Percentiles rank a stretch among this genome's conserved stretches.
Evolutionary conservation across 2,329 filamentous ascomycete species (phyloP).

Genomic region (Xylariaceae sp.): DNA sequence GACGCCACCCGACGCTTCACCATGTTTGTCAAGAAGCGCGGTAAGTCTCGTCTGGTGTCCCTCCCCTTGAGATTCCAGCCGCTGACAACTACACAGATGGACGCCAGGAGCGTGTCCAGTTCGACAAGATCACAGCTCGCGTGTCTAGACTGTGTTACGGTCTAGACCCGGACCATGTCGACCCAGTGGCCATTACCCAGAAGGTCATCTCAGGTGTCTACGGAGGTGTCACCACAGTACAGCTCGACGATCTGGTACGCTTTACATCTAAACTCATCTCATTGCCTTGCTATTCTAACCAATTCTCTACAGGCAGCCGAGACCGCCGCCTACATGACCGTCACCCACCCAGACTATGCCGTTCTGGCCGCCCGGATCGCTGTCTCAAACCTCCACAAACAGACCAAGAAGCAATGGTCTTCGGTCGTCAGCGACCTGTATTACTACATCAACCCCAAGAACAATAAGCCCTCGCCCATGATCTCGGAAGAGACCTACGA

Average conservation of each 20-base stretch:
- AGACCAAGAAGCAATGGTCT: slow-evolving; percentile 99
- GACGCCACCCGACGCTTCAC: too few species aligned
- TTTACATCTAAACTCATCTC: not conserved
- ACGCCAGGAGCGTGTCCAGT: slow-evolving; percentile 99
- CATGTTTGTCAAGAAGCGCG: slow-evolving; percentile 59
- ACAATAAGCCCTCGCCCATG: slow-evolving; percentile 78
- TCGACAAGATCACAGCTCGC: slow-evolving; percentile 99
- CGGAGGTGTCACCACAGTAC: slow-evolving; percentile 91
- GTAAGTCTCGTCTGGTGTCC: slow-evolving; percentile 33
- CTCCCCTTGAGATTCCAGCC: not conserved
- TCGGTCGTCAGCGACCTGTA: slow-evolving; percentile 87
- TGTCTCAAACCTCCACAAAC: slow-evolving; percentile 99
- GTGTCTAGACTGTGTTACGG: slow-evolving; percentile 97
- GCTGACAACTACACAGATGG: slow-evolving; percentile 57
- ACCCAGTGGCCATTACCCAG: slow-evolving; percentile 95
- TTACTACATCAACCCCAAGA: slow-evolving; percentile 94
- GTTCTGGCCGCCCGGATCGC: slow-evolving; percentile 97
- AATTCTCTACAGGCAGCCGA: slow-evolving; percentile 70
- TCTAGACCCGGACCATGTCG: slow-evolving; percentile 88
- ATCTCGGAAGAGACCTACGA: slow-evolving; percentile 88
- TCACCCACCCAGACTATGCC: slow-evolving; percentile 97
- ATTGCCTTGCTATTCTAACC: slow-evolving; percentile 11
- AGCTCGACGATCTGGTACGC: slow-evolving; percentile 92
- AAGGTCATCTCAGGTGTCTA: slow-evolving; percentile 99
- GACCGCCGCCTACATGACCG: slow-evolving; percentile 99